Evolutionary conservation across 2,329 filamentous ascomycete species (phyloP), one percentile per base, ranked within the genome.

Genomic region (Trichoderma sp.): DNA sequence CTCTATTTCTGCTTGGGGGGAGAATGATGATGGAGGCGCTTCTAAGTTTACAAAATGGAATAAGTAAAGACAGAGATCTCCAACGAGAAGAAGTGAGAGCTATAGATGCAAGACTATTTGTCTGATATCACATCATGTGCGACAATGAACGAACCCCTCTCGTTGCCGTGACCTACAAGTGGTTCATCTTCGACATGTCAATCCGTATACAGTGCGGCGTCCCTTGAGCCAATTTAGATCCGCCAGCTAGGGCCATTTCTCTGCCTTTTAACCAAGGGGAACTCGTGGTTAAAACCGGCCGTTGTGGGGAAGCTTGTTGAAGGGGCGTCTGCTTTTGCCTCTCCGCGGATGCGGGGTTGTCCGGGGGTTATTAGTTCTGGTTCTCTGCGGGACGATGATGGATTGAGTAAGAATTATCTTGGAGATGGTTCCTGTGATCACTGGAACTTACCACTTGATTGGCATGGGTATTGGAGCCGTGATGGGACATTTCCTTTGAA

Each of bases 261-360:
- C n/a, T 31, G 35, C 35, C 14, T 16, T 16, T 27, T 45, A 69
- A 21, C 31, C 31, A 59, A 69, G 29, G n/a, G n/a, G 41, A 21
- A 69, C 66, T 56, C 8, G 3, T 50, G 14, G 16, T 41, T 41
- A 18, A 59, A n/a, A 3, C 8, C 59, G 38, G 68, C 9, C 16
- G 38, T 71, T 72, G 68, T 63, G 68, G 68, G 6, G 68, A 72
- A 64, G 56, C 33, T 21, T 67, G 18, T 50, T n/a, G 31, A 66
- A 16, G 24, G 24, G 41, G 64, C 29, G 18, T 67, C 29, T 29
- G 41, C 9, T 31, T 29, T 67, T 33, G 64, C 64, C 64, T 66
- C 41, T 50, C 64, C 24, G 14, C 53, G 35, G 60, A 27, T 53
- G 60, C 60, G 69, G 38, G 69, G 60, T 29, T 38, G 60, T 65